phyloP scores from a whole-genome alignment of 805 yeast species.

The Candida pseudoglaebosa region DNA sequence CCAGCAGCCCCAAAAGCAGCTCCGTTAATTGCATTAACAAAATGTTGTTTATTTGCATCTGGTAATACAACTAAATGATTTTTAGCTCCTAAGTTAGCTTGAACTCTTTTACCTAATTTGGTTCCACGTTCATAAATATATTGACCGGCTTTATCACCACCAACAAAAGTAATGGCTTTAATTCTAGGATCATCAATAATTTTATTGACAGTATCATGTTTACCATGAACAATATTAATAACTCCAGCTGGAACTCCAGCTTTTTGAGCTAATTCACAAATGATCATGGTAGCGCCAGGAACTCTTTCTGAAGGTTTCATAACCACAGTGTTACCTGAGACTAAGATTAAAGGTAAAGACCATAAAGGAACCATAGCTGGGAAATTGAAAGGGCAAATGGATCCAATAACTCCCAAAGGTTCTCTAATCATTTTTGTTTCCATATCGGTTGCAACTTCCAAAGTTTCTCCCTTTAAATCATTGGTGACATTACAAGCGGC shows the following conservation, averaged over 20 bases:
- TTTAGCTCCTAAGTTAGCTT: conserved; percentile 76
- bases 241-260: conserved; percentile 79
- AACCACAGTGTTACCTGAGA: conserved; percentile 69
- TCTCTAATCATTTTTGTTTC: conserved; percentile 73
- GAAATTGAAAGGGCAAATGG: conserved; percentile 78
- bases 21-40: conserved; percentile 63
- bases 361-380: conserved; percentile 81
- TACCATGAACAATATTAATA: conserved; percentile 69
- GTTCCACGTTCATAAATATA: conserved; percentile 66
- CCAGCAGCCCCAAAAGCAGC: conserved; percentile 86
- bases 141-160: conserved; percentile 75
- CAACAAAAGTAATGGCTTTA: conserved; percentile 75
- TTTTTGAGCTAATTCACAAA: conserved; percentile 66
- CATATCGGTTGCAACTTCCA: conserved; percentile 71
- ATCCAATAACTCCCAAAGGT: conserved; percentile 73
- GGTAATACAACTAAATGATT: conserved; percentile 72
- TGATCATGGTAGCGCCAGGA: conserved; percentile 75
- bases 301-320: conserved; percentile 66
- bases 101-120: conserved; percentile 68
- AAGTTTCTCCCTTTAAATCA: conserved; percentile 57
- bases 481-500: conserved; percentile 64
- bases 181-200: conserved; percentile 68
- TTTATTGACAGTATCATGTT: conserved; percentile 67
- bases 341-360: conserved; percentile 60
- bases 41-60: conserved; percentile 62